Percentiles rank a stretch among this genome's conserved stretches.
Conservation (phyloP, 2,329 filamentous ascomycete genomes). For the Penicillium nordicum region DNA sequence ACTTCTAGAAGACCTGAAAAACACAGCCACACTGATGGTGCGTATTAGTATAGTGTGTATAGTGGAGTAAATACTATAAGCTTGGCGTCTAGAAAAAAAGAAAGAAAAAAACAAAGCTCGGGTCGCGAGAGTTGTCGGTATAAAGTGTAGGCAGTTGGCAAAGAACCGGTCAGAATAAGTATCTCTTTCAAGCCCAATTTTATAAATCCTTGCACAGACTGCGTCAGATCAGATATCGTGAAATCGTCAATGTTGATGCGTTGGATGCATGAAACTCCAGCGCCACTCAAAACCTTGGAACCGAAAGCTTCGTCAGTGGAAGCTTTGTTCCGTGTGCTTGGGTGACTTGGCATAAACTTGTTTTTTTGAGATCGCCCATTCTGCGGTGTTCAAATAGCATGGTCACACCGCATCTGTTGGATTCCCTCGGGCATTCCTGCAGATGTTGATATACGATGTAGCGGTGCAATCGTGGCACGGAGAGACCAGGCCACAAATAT, state of each 20-base stretch:
- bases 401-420: neutral
- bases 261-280: neutral
- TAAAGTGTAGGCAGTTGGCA: neutral
- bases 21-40: constrained; percentile 8
- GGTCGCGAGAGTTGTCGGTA: neutral
- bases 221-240: neutral
- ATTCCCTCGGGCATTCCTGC: neutral
- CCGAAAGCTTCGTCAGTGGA: constrained; percentile 1
- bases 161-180: neutral
- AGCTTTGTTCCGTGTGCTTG: constrained; percentile 3
- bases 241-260: neutral
- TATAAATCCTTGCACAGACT: neutral
- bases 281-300: neutral
- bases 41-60: neutral
- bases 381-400: neutral
- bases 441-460: neutral
- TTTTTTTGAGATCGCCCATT: neutral
- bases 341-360: neutral
- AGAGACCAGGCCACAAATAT: neutral
- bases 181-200: neutral
- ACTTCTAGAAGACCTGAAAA: neutral
- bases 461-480: neutral
- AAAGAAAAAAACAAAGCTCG: neutral
- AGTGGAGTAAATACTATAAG: constrained; percentile 1
- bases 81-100: neutral